Evolutionary conservation across 176 grass and related monocot species (phyloP).

Genomic region (Avena eriantha): DNA sequence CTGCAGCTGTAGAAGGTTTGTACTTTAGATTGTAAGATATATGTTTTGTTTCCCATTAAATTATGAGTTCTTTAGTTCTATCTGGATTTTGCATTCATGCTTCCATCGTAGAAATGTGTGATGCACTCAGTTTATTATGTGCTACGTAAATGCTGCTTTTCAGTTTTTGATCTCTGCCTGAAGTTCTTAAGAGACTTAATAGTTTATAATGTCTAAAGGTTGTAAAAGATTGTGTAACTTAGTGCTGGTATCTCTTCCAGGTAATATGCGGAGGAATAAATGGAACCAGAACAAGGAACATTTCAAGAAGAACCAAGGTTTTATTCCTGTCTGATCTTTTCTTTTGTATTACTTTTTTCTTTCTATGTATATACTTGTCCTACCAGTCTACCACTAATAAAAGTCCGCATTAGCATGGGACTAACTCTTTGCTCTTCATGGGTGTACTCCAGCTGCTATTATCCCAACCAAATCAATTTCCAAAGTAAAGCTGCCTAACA

Average conservation of each 20-base stretch:
- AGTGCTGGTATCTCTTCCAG: slow-evolving; percentile 57
- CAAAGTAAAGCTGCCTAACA: slow-evolving; percentile 69
- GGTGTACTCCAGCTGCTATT: slow-evolving; percentile 65
- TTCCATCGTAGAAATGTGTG: slow-evolving; percentile 38
- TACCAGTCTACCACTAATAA: background rate
- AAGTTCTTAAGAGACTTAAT: slow-evolving; percentile 14
- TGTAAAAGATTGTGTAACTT: slow-evolving; percentile 32
- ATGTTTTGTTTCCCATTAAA: slow-evolving; percentile 40
- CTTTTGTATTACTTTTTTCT: slow-evolving; percentile 28
- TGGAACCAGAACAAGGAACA: slow-evolving; percentile 87
- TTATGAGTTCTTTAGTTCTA: slow-evolving; percentile 23
- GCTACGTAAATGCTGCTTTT: slow-evolving; percentile 27
- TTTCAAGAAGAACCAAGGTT: slow-evolving; percentile 91
- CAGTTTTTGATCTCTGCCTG: slow-evolving; percentile 25
- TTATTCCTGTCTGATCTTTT: slow-evolving; percentile 30
- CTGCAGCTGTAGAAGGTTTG: slow-evolving; percentile 85
- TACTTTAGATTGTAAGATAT: slow-evolving; percentile 44
- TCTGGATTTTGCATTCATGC: slow-evolving; percentile 16
- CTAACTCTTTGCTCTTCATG: slow-evolving; percentile 46
- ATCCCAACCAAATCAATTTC: slow-evolving; percentile 82
- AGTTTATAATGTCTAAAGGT: background rate
- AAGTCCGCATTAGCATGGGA: slow-evolving; percentile 11
- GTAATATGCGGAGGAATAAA: slow-evolving; percentile 75
- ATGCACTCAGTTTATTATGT: slow-evolving; percentile 8
- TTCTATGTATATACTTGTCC: slow-evolving; percentile 26